phyloP scores from a whole-genome alignment of 2,329 filamentous ascomycete genomes.

The Dactylellina haptotyla region DNA sequence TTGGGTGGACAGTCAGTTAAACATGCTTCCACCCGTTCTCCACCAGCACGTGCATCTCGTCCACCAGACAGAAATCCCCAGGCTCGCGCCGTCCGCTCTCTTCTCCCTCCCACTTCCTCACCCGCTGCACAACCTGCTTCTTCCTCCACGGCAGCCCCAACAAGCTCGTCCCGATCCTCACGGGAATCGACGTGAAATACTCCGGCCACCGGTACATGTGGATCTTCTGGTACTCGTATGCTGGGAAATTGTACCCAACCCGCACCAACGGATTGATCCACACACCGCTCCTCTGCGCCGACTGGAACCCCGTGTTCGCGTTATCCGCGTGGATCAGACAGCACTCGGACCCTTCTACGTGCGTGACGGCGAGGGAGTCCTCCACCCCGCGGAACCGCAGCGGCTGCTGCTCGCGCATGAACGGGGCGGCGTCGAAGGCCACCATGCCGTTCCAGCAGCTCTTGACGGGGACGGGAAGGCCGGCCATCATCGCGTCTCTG shows the following conservation, averaged over 20 bases:
- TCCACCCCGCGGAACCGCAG: slow-evolving; percentile 73
- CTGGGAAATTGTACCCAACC: slow-evolving; percentile 70
- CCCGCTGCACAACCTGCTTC: slow-evolving; percentile 61
- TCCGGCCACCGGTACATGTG: slow-evolving; percentile 64
- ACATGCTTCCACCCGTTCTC: slow-evolving; percentile 71
- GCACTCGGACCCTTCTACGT: slow-evolving; percentile 81
- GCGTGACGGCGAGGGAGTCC: slow-evolving; percentile 70
- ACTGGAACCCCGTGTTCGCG: slow-evolving; percentile 63
- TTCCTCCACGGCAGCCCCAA: slow-evolving; percentile 62
- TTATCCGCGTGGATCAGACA: slow-evolving; percentile 81
- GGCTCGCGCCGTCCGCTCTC: slow-evolving; percentile 63
- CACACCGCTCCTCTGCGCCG: slow-evolving; percentile 65
- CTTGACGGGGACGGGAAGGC: slow-evolving; percentile 69
- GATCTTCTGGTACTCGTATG: slow-evolving; percentile 65
- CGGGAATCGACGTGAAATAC: slow-evolving; percentile 64
- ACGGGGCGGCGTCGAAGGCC: slow-evolving; percentile 68
- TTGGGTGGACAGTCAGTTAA: too few relatives aligned
- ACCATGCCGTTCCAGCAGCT: slow-evolving; percentile 76
- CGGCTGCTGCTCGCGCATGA: slow-evolving; percentile 63
- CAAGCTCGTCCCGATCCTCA: slow-evolving; percentile 59
- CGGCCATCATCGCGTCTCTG: slow-evolving; percentile 66
- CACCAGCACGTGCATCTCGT: slow-evolving; percentile 71
- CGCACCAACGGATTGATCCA: slow-evolving; percentile 76
- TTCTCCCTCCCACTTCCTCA: slow-evolving; percentile 62
- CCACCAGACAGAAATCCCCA: slow-evolving; percentile 65